Percentiles rank a stretch among this genome's conserved stretches.
Evolutionary conservation across 2,329 filamentous ascomycete genomes (phyloP).

Genomic region (Curvularia hawaiiensis): DNA sequence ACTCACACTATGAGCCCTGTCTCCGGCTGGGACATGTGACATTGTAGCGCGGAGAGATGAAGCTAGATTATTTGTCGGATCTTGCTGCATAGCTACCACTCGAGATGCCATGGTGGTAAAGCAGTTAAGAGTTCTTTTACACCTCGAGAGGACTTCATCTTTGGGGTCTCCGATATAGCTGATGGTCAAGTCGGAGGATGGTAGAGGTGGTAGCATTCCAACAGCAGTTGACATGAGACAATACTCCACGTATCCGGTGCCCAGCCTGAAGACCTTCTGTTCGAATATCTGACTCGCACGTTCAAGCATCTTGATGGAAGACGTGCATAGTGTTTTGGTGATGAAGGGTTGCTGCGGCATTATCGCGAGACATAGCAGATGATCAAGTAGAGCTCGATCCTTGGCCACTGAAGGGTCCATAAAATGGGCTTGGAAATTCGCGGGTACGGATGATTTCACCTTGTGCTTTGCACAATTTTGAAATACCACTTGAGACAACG

Average conservation of each 20-base stretch:
- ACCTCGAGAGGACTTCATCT: slow-evolving; percentile 29
- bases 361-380: slow-evolving; percentile 19
- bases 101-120: slow-evolving; percentile 36
- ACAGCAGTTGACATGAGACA: slow-evolving; percentile 41
- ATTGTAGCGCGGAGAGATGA: slow-evolving; percentile 28
- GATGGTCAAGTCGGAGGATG: slow-evolving; percentile 17
- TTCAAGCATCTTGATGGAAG: slow-evolving; percentile 38
- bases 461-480: slow-evolving; percentile 27
- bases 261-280: slow-evolving; percentile 42
- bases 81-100: slow-evolving; percentile 40
- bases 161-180: slow-evolving; percentile 21
- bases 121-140: slow-evolving; percentile 32
- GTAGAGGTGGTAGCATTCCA: slow-evolving; percentile 34
- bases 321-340: slow-evolving; percentile 29
- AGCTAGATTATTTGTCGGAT: slow-evolving; percentile 30
- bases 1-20: slow-evolving; percentile 12
- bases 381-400: slow-evolving; percentile 9
- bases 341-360: slow-evolving; percentile 37
- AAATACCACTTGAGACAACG: slow-evolving; percentile 34
- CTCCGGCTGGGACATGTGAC: slow-evolving; percentile 14
- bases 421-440: slow-evolving; percentile 8
- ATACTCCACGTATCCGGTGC: slow-evolving; percentile 45
- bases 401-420: slow-evolving; percentile 5
- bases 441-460: slow-evolving; percentile 8
- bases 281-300: slow-evolving; percentile 39